Base-by-base conservation (phyloP, 352 stramenopile genomes). In the Pythium scleroteichum region DNA sequence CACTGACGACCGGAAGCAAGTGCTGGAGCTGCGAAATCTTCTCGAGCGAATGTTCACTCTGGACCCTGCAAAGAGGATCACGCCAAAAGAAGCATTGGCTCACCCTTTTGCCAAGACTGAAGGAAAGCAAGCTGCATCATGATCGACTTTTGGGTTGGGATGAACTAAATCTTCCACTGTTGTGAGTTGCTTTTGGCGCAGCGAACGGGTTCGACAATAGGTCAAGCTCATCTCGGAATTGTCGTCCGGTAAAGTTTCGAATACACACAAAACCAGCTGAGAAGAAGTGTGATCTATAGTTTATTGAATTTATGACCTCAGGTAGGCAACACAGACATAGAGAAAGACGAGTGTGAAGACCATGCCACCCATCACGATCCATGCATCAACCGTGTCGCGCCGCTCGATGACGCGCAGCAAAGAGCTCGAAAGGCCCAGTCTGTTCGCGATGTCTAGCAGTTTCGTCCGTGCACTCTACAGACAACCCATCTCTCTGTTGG, bases 301-400 rank as follows among this genome's bases (percentile, higher is more conserved):
- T 33, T 47, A 32, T 54, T 32, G 10, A 22, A 24, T 51, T 58
- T 62, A 71, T 13, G 46, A 35, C 33, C 56, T 93, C 22, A 76
- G 49, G 59, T 90, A 93, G 38, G 69, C 69, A 24, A 90, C 82
- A 64, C 85, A 94, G 13, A 73, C 66, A 41, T 91, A 94, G 45
- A 94, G 67, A 53, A 93, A 93, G 4, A 87, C 42, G n/a, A 94
- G 68, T 27, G 87, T 92, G 59, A 94, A 67, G 45, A 91, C 23
- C 82, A 96, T 96, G 13, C 87, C 87, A 10, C 64, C 82, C 27
- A 90, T 69, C 2, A 95, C 86, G 53, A 95, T 92, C 86, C 83
- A 94, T 40, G 88, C 90, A 55, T 94, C 86, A 26, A 91, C 79
- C 2, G 80, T 88, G 53, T 95, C 86, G 54, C 86, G 77, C 24